Percentiles rank a stretch among this genome's conserved stretches.
Conservation (phyloP, 2,329 filamentous ascomycete genomes). For the Penicillium brasilianum region DNA sequence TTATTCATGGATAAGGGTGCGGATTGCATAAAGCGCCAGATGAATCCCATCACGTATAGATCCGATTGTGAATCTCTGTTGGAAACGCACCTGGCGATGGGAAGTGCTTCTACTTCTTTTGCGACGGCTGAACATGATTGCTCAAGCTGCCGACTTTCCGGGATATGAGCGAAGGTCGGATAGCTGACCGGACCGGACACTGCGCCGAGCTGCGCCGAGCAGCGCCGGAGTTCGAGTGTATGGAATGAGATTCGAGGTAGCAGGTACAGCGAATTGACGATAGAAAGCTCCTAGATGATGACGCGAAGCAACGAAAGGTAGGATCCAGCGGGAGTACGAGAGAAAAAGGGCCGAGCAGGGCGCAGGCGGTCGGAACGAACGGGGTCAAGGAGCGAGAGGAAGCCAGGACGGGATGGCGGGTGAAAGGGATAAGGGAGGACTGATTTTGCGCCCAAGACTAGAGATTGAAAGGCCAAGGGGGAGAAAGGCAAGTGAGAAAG, state of each 20-base stretch:
- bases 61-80: background rate
- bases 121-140: slow-evolving; percentile 47
- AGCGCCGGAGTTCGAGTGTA: slow-evolving; percentile 30
- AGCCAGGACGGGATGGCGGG: slow-evolving; percentile 11
- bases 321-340: slow-evolving; percentile 2
- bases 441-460: background rate
- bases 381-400: slow-evolving; percentile 4
- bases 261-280: slow-evolving; percentile 11
- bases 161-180: slow-evolving; percentile 13
- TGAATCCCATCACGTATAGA: background rate
- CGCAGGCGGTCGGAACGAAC: slow-evolving; percentile 1
- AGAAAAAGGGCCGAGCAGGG: slow-evolving; percentile 4
- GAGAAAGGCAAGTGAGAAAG: background rate
- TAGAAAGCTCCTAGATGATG: slow-evolving; percentile 8
- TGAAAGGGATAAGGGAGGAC: background rate
- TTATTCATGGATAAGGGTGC: background rate
- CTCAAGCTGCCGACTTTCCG: slow-evolving; percentile 16
- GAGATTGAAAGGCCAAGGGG: background rate
- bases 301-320: background rate
- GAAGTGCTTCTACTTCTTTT: slow-evolving; percentile 50
- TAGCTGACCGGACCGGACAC: slow-evolving; percentile 29
- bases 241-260: slow-evolving; percentile 21
- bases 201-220: slow-evolving; percentile 31
- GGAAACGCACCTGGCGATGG: slow-evolving; percentile 43
- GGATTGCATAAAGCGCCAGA: no score